These are phyloP conservation scores for Lasiosphaeria ovina DNA, from an alignment of 495 filamentous ascomycete genomes.

Conservation along the genomic window DNA sequence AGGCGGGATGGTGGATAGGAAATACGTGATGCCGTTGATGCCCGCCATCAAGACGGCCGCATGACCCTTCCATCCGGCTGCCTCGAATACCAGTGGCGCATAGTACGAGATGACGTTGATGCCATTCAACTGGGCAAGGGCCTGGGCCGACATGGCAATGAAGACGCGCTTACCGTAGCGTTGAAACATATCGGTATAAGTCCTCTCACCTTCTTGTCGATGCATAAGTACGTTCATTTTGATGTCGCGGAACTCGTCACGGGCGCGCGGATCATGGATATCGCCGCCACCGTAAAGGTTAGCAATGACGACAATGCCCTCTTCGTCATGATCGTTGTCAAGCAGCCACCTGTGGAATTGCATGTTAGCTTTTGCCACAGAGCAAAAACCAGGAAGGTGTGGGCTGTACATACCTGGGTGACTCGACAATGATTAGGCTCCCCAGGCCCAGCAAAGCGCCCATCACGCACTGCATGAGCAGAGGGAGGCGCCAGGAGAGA, in stretches of 20 bases:
- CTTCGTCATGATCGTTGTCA: conserved; percentile 97
- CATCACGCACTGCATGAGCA: conserved; percentile 94
- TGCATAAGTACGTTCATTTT: conserved; percentile 95
- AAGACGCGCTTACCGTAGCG: conserved; percentile 90
- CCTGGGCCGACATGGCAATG: conserved; percentile 98
- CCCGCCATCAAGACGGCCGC: conserved; percentile 95
- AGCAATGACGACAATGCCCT: conserved; percentile 96
- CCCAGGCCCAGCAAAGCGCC: conserved; percentile 78
- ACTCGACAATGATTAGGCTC: conserved; percentile 92
- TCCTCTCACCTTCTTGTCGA: conserved; percentile 89
- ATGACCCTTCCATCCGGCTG: conserved; percentile 88
- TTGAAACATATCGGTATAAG: conserved; percentile 91
- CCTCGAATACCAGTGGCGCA: conserved; percentile 93
- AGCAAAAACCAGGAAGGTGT: conserved; percentile 9
- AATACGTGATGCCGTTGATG: conserved; percentile 89
- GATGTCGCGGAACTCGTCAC: conserved; percentile 95
- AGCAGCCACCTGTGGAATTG: conserved; percentile 72
- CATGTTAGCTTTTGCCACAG: conserved; percentile 11
- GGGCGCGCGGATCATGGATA: conserved; percentile 84
- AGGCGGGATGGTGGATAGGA: conserved; percentile 86
- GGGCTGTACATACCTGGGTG: conserved; percentile 66
- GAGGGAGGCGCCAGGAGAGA: conserved; percentile 85
- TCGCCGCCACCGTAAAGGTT: conserved; percentile 96
- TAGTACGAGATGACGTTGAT: conserved; percentile 99
- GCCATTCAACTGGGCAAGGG: conserved; percentile 91